Evolutionary conservation across 371 early-diverging fungal species (phyloP), one percentile per base, ranked within the genome.

Genomic region (Mucor mucedo): DNA sequence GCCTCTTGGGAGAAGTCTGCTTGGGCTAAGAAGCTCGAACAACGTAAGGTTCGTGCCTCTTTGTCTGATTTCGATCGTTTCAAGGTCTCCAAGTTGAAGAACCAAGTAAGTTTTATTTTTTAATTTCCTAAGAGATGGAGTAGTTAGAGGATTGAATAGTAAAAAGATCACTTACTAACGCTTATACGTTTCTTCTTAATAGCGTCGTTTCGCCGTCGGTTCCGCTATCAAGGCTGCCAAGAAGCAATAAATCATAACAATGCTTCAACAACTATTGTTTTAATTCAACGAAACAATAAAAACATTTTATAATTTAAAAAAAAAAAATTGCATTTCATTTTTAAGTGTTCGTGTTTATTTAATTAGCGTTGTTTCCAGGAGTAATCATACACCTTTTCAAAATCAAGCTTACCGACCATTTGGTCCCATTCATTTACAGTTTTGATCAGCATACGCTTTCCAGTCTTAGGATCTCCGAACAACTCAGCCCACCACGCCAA

Each of bases 51-150:
- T 78, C 92, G 98, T 71, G 87, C 92, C 60, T 73, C 79, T 76
- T 82, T 95, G 79, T 70, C 90, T 60, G 99, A 99, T 87, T 97
- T 98, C 82, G 98, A 98, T 76, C 92, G 98, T 71, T 97, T 97
- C 95, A 95, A 98, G 93, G 71, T 95, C 63, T 82, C 82, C 83
- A 85, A 89, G 81, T 80, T 91, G 74, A 91, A 90, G 88, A 91
- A 87, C 87, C 84, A 92, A 84, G 87, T 88, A 84, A 74, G 73
- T 47, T 45, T 38, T 35, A 8, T 35, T 35, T 35, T 6, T 35
- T 35, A 4, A 35, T 28, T 10, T 8, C 21, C 21, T 21, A 21
- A 40, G 4, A 29, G 45, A 21, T 50, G 14, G 60, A 8, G 6
- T 45, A 16, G 27, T 49, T 53, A 40, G 50, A 16, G 16, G 7